Base-by-base conservation (phyloP, 1,139 yeast species). In the Ogataea hybrid region DNA sequence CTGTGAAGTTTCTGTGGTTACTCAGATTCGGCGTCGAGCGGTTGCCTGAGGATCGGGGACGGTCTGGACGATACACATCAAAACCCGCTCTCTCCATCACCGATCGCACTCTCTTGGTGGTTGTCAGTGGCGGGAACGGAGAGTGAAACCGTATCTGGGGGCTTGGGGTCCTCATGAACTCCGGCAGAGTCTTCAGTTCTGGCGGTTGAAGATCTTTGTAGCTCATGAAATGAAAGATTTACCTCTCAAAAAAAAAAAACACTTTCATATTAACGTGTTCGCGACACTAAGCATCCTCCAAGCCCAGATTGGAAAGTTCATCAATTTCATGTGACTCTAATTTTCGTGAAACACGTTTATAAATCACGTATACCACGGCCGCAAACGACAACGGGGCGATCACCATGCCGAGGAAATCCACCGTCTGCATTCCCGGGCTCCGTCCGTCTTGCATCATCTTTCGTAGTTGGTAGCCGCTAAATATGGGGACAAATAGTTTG, bases 381-480 rank as follows among this genome's bases (percentile, higher is more conserved):
- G 76, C 63, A 3, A 89, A 76, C 0, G 87, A 79, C 0, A 63
- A 37, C 1, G 67, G 71, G 0, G 97, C 82, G 9, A 84, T 50
- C 0, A 75, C 10, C 4, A 90, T 78, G 39, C 94, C 79, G 2
- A 81, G 31, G 1, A 83, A 46, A 58, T 89, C 94, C 10, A 85
- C 68, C 20, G 83, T 39, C 54, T 76, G 77, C 4, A 43, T 39
- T 10, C 28, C 31, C 3, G 45, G 22, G 6, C 39, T 44, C 31
- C 81, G 75, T 41, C 75, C 73, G 5, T 76, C 69, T 43, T 77
- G 77, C 1, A 95, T 94, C 42, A 92, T 67, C 41, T 76, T 77
- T 46, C 82, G 85, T 32, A 92, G 61, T 48, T 89, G 79, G 41
- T 80, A 75, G 4, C 97, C 98, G 35, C 89, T 77, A 58, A 88